Evolutionary conservation across 2,329 filamentous ascomycete genomes (phyloP).

Genomic region (Fusarium buxicola): DNA sequence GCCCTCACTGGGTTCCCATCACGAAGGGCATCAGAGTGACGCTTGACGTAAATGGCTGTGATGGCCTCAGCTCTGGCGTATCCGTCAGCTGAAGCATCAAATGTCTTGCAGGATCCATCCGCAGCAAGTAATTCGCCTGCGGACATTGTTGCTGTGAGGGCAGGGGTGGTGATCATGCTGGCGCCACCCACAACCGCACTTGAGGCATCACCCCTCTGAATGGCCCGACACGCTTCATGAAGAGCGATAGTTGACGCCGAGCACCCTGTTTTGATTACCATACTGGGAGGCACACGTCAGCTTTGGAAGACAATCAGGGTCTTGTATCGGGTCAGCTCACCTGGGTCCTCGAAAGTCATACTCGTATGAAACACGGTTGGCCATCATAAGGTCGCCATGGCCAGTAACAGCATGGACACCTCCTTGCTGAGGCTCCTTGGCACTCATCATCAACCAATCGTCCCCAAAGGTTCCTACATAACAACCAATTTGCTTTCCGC

Average conservation of each 20-base stretch:
- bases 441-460: slow-evolving; percentile 7
- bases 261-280: slow-evolving; percentile 12
- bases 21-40: slow-evolving; percentile 2
- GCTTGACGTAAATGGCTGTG: slow-evolving; percentile 13
- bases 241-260: slow-evolving; percentile 14
- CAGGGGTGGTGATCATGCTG: slow-evolving; percentile 10
- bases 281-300: background rate
- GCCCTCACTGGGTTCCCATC: slow-evolving; percentile 15
- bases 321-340: background rate
- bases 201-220: slow-evolving; percentile 3
- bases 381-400: slow-evolving; percentile 8
- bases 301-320: background rate
- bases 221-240: slow-evolving; percentile 26
- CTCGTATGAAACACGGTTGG: slow-evolving; percentile 14
- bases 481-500: slow-evolving; percentile 7
- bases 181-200: slow-evolving; percentile 3
- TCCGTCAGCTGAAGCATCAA: slow-evolving; percentile 9
- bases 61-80: slow-evolving; percentile 14
- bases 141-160: slow-evolving; percentile 5
- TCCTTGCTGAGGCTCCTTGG: background rate
- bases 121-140: slow-evolving; percentile 49
- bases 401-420: slow-evolving; percentile 2
- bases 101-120: slow-evolving; percentile 49
- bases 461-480: slow-evolving; percentile 14
- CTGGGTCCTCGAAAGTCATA: slow-evolving; percentile 15